phyloP scores from a whole-genome alignment of 768 basidiomycete genomes.

The Rhizopogon sp. region DNA sequence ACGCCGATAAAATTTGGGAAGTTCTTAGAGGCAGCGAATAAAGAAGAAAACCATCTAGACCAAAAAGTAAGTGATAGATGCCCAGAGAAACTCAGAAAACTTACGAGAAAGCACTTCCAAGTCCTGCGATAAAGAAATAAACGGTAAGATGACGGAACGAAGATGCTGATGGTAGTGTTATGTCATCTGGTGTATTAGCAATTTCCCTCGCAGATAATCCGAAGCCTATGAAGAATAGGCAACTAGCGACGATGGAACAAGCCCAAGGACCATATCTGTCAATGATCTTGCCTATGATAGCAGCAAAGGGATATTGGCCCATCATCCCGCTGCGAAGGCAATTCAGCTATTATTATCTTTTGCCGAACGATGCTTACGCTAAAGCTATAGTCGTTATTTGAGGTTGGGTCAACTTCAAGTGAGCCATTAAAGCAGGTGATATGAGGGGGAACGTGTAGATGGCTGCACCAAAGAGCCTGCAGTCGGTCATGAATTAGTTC shows the following conservation, averaged over 20 bases:
- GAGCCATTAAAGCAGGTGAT: slow-evolving; percentile 54
- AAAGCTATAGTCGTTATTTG: slow-evolving; percentile 76
- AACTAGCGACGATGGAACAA: slow-evolving; percentile 59
- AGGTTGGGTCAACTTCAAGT: slow-evolving; percentile 64
- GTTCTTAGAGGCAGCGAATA: slow-evolving; percentile 70
- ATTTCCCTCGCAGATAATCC: slow-evolving; percentile 58
- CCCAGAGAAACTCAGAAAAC: slow-evolving; percentile 27
- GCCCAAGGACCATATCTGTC: slow-evolving; percentile 64
- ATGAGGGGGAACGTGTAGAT: slow-evolving; percentile 77
- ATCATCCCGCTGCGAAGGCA: slow-evolving; percentile 59
- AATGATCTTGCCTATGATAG: slow-evolving; percentile 61
- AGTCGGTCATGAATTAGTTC: neutral
- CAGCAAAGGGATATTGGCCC: slow-evolving; percentile 76
- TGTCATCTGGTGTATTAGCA: slow-evolving; percentile 36
- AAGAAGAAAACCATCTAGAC: slow-evolving; percentile 58
- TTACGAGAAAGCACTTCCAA: slow-evolving; percentile 72
- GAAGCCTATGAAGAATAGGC: slow-evolving; percentile 57
- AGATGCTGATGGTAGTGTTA: slow-evolving; percentile 31
- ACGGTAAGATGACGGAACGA: slow-evolving; percentile 50
- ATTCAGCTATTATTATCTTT: slow-evolving; percentile 1
- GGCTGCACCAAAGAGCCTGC: slow-evolving; percentile 72
- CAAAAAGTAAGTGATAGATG: neutral
- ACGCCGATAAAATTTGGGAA: slow-evolving; percentile 64
- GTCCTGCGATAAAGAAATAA: slow-evolving; percentile 58
- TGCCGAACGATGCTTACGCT: slow-evolving; percentile 43